Conservation (phyloP, 495 filamentous ascomycete species). For the Parachaetomium inaequale region DNA sequence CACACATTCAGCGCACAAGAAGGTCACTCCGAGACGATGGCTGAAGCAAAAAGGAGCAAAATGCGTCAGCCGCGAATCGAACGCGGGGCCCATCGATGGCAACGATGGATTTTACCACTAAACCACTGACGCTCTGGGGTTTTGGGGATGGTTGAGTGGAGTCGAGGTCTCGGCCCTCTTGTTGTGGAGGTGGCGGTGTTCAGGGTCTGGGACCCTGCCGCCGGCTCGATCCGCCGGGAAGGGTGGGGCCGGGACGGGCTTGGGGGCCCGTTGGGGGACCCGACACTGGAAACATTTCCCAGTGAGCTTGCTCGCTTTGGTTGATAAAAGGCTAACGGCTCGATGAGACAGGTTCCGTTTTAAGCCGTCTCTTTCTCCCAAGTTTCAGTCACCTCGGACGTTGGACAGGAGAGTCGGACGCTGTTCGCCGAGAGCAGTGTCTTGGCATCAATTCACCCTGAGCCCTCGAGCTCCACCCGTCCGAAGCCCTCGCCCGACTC, state of each 20-base stretch:
- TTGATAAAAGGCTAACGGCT: no score
- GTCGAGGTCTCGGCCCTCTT: not conserved
- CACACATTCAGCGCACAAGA: not conserved
- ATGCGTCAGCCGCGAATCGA: constrained; percentile 45
- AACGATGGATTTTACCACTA: constrained; percentile 51
- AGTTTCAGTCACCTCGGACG: no score
- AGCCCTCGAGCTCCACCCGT: not conserved
- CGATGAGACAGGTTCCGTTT: no score
- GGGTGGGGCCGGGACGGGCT: no score
- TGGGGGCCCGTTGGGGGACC: no score
- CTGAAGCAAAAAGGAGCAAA: not conserved
- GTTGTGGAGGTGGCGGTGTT: not conserved
- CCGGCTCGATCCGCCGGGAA: no score
- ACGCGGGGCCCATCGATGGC: constrained; percentile 49
- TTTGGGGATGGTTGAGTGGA: not conserved
- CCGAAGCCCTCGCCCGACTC: not conserved
- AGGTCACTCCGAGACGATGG: no score
- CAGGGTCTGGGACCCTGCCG: not conserved
- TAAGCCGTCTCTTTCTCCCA: no score
- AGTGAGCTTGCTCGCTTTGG: no score
- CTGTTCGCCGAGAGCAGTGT: no score
- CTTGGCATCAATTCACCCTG: not conserved
- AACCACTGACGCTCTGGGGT: constrained; percentile 25
- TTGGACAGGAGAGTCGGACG: no score
- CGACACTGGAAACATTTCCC: no score